phyloP scores from a whole-genome alignment of 2,329 filamentous ascomycete genomes.

The Fusarium sp. region DNA sequence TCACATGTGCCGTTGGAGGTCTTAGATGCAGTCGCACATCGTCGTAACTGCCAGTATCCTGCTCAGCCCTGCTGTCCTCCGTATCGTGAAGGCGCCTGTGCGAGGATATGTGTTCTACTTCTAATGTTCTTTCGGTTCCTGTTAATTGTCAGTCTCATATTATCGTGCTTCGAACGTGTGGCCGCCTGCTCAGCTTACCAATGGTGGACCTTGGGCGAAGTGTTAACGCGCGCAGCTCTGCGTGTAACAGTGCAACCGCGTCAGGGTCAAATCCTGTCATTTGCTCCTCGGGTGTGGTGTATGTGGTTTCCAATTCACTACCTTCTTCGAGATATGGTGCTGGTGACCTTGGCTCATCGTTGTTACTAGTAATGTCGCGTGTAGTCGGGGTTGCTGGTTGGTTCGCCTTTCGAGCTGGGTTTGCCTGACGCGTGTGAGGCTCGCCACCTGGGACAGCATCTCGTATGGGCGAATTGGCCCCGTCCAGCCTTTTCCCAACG shows the following conservation, averaged over 20 bases:
- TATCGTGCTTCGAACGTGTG: too few relatives aligned
- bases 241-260: neutral
- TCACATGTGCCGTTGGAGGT: constrained; percentile 8
- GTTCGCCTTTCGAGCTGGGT: neutral
- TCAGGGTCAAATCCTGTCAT: neutral
- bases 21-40: neutral
- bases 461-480: neutral
- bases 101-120: neutral
- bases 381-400: neutral
- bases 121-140: neutral
- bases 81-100: neutral
- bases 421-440: neutral
- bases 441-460: neutral
- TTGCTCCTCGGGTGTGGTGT: neutral
- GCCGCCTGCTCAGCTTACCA: neutral
- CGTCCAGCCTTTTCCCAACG: neutral
- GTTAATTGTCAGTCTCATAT: neutral
- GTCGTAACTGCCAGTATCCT: neutral
- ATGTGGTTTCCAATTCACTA: neutral
- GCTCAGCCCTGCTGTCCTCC: neutral
- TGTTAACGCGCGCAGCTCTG: neutral
- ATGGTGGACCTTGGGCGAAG: neutral
- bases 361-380: neutral
- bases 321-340: neutral
- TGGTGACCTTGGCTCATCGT: neutral